phyloP scores from a whole-genome alignment of 768 basidiomycete species.

The Cystofilobasidium bisporidii region DNA sequence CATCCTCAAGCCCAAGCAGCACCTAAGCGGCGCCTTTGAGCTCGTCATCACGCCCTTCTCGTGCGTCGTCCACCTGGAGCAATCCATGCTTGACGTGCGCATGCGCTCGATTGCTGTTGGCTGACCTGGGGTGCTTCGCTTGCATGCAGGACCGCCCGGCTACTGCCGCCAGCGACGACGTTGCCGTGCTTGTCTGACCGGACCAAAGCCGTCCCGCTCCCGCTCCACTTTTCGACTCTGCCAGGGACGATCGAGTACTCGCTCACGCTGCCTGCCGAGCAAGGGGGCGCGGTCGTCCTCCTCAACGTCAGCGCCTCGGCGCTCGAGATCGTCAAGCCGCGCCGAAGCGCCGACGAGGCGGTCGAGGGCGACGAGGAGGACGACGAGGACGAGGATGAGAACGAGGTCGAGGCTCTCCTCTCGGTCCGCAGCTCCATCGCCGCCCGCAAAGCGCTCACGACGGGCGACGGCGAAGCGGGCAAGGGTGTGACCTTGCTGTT shows the following conservation, averaged over 20 bases:
- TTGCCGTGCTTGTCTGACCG: conserved; percentile 43
- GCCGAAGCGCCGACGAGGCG: conserved; percentile 27
- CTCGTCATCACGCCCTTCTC: conserved; percentile 84
- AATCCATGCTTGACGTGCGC: too few relatives aligned
- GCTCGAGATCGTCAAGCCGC: conserved; percentile 31
- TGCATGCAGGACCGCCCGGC: conserved; percentile 59
- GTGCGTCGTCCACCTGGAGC: conserved; percentile 36
- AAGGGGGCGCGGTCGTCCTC: conserved; percentile 30
- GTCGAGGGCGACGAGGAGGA: conserved; percentile 31
- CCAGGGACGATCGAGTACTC: conserved; percentile 69
- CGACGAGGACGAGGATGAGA: conserved; percentile 29
- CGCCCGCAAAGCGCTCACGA: conserved; percentile 30
- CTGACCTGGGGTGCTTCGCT: conserved; percentile 3
- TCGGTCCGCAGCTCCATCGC: conserved; percentile 34
- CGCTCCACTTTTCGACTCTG: conserved; percentile 78
- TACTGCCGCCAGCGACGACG: conserved; percentile 66
- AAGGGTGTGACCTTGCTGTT: conserved; percentile 48
- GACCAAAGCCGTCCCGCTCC: conserved; percentile 52
- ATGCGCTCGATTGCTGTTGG: too few relatives aligned
- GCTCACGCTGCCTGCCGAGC: conserved; percentile 51
- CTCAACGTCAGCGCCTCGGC: conserved; percentile 26
- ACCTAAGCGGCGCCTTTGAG: conserved; percentile 65
- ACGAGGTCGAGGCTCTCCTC: conserved; percentile 31
- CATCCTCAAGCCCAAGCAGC: conserved; percentile 34
- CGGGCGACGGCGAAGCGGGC: conserved; percentile 51